phyloP scores from a whole-genome alignment of 2,329 filamentous ascomycete genomes.

The Akanthomyces lecanii region DNA sequence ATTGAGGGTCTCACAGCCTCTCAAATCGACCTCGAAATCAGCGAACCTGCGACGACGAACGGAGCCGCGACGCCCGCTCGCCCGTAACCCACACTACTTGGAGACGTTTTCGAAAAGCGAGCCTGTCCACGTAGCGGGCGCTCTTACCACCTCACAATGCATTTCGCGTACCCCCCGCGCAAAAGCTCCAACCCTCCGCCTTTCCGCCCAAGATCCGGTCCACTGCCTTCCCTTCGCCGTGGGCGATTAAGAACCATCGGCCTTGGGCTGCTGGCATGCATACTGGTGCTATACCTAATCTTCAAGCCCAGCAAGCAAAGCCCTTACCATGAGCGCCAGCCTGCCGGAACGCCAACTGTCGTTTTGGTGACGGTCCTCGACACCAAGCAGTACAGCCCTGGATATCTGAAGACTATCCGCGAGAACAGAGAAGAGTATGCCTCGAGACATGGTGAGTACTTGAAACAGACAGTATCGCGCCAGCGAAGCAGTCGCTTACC shows the following conservation, averaged over 20 bases:
- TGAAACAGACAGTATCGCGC: not conserved
- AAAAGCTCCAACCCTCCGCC: slow-evolving; percentile 74
- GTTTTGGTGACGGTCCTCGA: slow-evolving; percentile 88
- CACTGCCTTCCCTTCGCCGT: slow-evolving; percentile 51
- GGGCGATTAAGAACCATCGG: slow-evolving; percentile 58
- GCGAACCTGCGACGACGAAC: not conserved
- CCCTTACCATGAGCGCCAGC: slow-evolving; percentile 34
- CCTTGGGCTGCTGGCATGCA: slow-evolving; percentile 48
- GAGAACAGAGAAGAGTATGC: slow-evolving; percentile 85
- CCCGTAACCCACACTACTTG: not conserved
- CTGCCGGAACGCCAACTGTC: slow-evolving; percentile 54
- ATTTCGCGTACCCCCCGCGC: slow-evolving; percentile 83
- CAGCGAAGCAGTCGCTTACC: not conserved
- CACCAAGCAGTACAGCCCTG: slow-evolving; percentile 54
- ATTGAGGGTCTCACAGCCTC: not conserved
- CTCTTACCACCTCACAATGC: slow-evolving; percentile 51
- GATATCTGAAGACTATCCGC: slow-evolving; percentile 69
- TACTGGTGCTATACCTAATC: slow-evolving; percentile 60
- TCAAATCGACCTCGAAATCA: not conserved
- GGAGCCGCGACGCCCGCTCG: not conserved
- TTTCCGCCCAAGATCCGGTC: slow-evolving; percentile 59
- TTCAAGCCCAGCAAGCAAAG: slow-evolving; percentile 32
- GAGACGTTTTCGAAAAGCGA: not conserved
- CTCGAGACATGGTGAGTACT: slow-evolving; percentile 67
- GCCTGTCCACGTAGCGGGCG: not conserved